Conservation (phyloP, 208 protist species). For the Trypanosoma scelopori region DNA sequence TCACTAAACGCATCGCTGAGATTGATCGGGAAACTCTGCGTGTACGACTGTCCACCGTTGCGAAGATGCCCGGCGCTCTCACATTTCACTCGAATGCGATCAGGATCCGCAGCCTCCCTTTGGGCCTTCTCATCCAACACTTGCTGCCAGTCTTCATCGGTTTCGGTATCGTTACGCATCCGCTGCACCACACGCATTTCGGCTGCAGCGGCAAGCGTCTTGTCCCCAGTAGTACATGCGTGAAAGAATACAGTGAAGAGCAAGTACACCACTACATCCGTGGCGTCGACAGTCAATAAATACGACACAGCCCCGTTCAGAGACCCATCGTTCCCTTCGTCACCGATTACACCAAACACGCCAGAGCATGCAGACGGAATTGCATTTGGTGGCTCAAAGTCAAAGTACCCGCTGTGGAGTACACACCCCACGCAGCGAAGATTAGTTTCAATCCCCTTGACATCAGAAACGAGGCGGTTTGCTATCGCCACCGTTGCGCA, state of each 20-base stretch:
- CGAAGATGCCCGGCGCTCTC: neutral
- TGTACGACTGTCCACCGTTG: neutral
- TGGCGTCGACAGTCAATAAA: neutral
- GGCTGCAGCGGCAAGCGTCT: neutral
- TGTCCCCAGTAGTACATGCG: neutral
- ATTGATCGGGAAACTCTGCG: conserved; percentile 5
- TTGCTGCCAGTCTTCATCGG: neutral
- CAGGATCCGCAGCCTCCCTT: conserved; percentile 11
- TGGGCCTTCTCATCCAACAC: neutral
- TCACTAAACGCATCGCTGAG: conserved; percentile 37
- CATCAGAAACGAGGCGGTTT: conserved; percentile 19
- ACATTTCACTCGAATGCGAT: conserved; percentile 9
- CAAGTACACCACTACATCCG: neutral
- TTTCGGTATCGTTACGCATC: neutral
- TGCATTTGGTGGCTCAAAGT: conserved; percentile 21
- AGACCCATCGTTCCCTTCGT: neutral
- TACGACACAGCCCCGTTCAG: conserved; percentile 7
- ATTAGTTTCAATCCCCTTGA: conserved; percentile 8
- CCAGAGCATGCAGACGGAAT: conserved; percentile 13
- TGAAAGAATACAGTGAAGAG: conserved; percentile 12
- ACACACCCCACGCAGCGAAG: neutral
- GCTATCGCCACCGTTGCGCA: conserved; percentile 17
- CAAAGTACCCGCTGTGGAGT: conserved; percentile 14
- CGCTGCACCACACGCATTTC: conserved; percentile 9
- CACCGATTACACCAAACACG: conserved; percentile 14